Evolutionary conservation across 2,329 filamentous ascomycete genomes (phyloP).

Genomic region (Ciborinia camelliae): DNA sequence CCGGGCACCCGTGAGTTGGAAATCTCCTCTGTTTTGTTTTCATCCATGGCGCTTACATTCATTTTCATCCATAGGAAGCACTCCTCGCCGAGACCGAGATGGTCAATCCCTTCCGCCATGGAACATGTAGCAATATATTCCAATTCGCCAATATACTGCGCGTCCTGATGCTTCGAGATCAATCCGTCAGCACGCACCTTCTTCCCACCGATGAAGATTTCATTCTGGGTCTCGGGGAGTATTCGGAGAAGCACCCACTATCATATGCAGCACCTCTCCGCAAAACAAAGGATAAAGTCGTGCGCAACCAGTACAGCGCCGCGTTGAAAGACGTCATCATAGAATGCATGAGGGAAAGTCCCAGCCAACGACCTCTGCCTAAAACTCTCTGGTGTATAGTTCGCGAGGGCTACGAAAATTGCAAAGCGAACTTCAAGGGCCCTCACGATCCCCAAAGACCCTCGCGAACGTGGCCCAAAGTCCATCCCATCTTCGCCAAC

Average conservation of each 20-base stretch:
- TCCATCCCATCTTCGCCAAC: not conserved
- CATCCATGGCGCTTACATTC: not conserved
- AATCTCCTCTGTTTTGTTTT: not conserved
- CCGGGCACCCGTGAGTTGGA: not conserved
- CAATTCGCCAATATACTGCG: constrained; percentile 1
- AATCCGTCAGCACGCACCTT: not conserved
- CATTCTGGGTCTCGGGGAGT: not conserved
- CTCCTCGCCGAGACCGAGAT: not conserved
- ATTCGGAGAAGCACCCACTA: not conserved
- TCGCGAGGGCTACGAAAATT: not conserved
- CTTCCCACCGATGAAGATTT: not conserved
- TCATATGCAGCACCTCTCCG: not conserved
- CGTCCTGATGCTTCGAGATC: not conserved
- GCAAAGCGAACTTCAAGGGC: rapidly evolving
- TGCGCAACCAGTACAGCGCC: not conserved
- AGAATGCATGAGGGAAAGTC: not conserved
- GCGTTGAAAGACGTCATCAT: not conserved
- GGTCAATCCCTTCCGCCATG: not conserved
- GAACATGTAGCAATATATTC: constrained; percentile 13
- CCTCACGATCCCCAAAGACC: not conserved
- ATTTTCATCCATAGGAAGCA: not conserved
- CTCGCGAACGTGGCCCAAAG: rapidly evolving
- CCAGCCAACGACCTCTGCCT: not conserved
- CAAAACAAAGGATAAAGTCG: too few species aligned
- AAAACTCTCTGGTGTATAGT: not conserved